Percentiles rank a stretch among this genome's conserved stretches.
Evolutionary conservation across 208 protist species (phyloP).

Genomic region (Trypanosoma lewisi): DNA sequence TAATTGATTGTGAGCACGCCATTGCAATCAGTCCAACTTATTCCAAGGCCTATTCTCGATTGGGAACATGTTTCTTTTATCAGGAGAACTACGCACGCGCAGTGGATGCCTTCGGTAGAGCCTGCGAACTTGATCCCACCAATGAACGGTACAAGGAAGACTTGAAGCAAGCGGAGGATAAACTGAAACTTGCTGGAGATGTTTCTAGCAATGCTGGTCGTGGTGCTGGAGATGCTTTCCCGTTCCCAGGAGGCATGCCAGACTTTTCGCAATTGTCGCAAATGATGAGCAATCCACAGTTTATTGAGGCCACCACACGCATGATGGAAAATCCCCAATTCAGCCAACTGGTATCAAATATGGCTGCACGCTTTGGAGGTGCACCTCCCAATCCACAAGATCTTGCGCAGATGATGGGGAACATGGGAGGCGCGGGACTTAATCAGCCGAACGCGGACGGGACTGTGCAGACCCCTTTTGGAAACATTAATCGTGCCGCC

Average conservation of each 20-base stretch:
- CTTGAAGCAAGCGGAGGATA: constrained; percentile 86
- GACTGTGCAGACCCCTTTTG: constrained; percentile 78
- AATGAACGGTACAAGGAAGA: constrained; percentile 92
- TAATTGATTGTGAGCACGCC: constrained; percentile 89
- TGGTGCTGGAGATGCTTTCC: constrained; percentile 34
- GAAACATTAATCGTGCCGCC: constrained; percentile 56
- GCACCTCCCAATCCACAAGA: constrained; percentile 45
- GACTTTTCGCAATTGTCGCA: constrained; percentile 74
- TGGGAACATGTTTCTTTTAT: constrained; percentile 90
- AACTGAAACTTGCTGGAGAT: constrained; percentile 38
- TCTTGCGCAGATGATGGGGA: constrained; percentile 38
- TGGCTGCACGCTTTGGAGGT: constrained; percentile 67
- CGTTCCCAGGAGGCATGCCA: constrained; percentile 51
- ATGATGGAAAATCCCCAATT: constrained; percentile 93
- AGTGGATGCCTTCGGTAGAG: constrained; percentile 88
- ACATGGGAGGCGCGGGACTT: constrained; percentile 35
- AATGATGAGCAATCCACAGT: constrained; percentile 92
- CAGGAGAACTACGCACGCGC: constrained; percentile 82
- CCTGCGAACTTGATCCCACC: constrained; percentile 88
- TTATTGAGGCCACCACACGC: constrained; percentile 82
- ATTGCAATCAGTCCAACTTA: constrained; percentile 85
- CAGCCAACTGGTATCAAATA: constrained; percentile 77
- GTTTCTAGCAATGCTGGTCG: constrained; percentile 31
- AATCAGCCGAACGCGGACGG: constrained; percentile 51
- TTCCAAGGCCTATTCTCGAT: constrained; percentile 89